Base-by-base conservation (phyloP, 164 flowering plant genomes). In the Echeveria elegans region DNA sequence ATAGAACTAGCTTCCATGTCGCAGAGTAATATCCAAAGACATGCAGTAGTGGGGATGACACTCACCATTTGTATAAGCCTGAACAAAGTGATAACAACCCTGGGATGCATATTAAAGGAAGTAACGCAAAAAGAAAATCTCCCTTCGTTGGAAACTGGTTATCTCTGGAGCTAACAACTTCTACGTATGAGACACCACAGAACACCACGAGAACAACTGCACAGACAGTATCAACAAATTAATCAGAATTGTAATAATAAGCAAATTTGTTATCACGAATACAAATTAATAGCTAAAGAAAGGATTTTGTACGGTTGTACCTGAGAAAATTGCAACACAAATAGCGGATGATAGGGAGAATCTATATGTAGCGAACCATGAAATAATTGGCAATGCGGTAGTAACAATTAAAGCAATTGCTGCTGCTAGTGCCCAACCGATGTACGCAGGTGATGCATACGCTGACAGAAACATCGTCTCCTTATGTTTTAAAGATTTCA, bases 381-480 rank as follows among this genome's bases (percentile, higher is more conserved):
- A 92, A 48, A 88, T 76, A 52, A 88, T 90, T 41, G 99, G 97
- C 67, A 95, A 86, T 66, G 86, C 81, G 53, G 97, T 96, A 69
- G 92, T 90, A 71, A 90, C 88, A 23, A 79, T 53, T 59, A 95
- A 78, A 70, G 91, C 88, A 72, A 95, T 81, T 63, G 82, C 84
- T 66, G 97, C 85, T 73, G 97, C 91, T 83, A 95, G 84, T 53
- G 92, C 97, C 97, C 98, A 95, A 62, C 99, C 99, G 76, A 95
- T 81, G 77, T 87, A 95, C 47, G 73, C 69, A 30, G 96, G 78
- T 65, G 99, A 92, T 70, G 86, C 82, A 79, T 95, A 95, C 24
- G 94, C 93, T 73, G 97, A 88, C 70, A 70, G 69, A 72, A 73
- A 77, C 75, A 72, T 74, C 62, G 74, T 78, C 61, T 74, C 73